phyloP scores from a whole-genome alignment of 2,329 filamentous ascomycete genomes.

The Colletotrichum shisoi region DNA sequence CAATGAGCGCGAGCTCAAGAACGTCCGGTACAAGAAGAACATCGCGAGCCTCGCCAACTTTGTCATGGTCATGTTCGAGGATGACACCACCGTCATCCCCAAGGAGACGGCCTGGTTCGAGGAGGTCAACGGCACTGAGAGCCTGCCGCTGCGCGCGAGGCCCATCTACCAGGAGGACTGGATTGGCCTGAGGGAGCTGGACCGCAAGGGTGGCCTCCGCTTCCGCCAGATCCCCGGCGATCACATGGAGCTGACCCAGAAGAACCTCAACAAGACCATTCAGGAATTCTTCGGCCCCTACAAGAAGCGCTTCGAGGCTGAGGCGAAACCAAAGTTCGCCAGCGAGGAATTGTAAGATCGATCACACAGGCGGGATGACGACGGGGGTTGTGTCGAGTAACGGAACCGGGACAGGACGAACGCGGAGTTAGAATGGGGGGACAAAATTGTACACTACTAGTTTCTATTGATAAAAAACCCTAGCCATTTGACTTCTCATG shows the following conservation, averaged over 20 bases:
- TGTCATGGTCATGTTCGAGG: conserved; percentile 87
- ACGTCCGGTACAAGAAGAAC: conserved; percentile 74
- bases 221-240: conserved; percentile 77
- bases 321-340: conserved; percentile 40
- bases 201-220: conserved; percentile 78
- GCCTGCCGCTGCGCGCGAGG: conserved; percentile 73
- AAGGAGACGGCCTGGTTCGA: conserved; percentile 92
- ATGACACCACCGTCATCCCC: conserved; percentile 85
- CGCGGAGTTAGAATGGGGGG: conserved; percentile 7
- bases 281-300: conserved; percentile 69
- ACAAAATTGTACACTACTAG: conserved; percentile 38
- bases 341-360: conserved; percentile 51
- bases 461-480: conserved; percentile 28
- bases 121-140: conserved; percentile 77
- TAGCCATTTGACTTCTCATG: conserved; percentile 25
- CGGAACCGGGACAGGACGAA: background rate
- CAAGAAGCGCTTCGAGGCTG: conserved; percentile 50
- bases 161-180: conserved; percentile 88
- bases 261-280: conserved; percentile 72
- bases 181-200: conserved; percentile 82
- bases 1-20: conserved; percentile 84
- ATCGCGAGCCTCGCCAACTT: conserved; percentile 76
- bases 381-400: background rate
- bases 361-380: background rate
- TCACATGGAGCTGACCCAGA: conserved; percentile 81